Evolutionary conservation across 768 basidiomycete species (phyloP).

Genomic region (Multifurca ochricompacta): DNA sequence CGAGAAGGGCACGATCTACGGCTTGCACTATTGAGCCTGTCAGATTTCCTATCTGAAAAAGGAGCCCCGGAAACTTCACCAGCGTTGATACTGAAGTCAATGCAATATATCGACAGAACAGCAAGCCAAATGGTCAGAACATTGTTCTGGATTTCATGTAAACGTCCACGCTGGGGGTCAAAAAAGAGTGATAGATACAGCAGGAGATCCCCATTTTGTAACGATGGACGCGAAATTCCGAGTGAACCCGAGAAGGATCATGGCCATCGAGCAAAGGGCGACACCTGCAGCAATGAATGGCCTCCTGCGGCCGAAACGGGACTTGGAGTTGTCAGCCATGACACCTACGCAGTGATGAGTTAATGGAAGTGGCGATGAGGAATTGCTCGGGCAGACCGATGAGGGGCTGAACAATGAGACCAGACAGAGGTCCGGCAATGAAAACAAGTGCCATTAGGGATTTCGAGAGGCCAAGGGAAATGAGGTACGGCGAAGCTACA

Average conservation of each 20-base stretch:
- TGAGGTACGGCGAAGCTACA: constrained; percentile 76
- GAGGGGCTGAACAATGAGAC: constrained; percentile 84
- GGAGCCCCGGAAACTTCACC: constrained; percentile 26
- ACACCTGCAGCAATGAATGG: constrained; percentile 78
- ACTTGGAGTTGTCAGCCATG: constrained; percentile 78
- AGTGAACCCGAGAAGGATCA: constrained; percentile 81
- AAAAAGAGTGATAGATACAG: constrained; percentile 26
- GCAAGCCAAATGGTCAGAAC: constrained; percentile 69
- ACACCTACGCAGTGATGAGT: constrained; percentile 33
- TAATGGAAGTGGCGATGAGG: not conserved
- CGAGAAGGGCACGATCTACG: constrained; percentile 82
- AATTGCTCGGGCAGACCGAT: constrained; percentile 45
- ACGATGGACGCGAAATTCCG: constrained; percentile 52
- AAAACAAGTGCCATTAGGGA: constrained; percentile 86
- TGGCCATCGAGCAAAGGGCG: constrained; percentile 56
- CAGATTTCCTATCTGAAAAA: constrained; percentile 31
- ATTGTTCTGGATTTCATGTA: constrained; percentile 44
- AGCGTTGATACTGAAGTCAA: constrained; percentile 60
- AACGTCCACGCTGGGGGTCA: not conserved
- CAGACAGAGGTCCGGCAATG: constrained; percentile 84
- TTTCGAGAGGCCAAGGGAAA: constrained; percentile 83
- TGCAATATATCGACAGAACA: constrained; percentile 56
- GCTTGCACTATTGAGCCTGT: constrained; percentile 55
- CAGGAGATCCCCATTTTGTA: constrained; percentile 27
- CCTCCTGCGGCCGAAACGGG: constrained; percentile 74